A percentile compares a stretch with the other conserved stretches of the same genome.
Conservation (phyloP, 1,139 yeast genomes). For the Pichia sp. region DNA sequence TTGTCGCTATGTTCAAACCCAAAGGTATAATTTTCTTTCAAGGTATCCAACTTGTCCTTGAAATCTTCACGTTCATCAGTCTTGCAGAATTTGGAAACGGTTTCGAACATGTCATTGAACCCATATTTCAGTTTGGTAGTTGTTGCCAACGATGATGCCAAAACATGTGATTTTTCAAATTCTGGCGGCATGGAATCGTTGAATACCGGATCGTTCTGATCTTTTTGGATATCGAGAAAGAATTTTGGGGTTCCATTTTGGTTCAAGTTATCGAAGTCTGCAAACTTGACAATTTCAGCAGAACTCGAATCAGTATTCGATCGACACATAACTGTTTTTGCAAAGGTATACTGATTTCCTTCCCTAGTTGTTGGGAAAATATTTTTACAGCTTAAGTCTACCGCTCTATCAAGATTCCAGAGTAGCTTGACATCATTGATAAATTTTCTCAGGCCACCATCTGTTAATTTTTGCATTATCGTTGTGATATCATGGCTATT, state of each 20-base stretch:
- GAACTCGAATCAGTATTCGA: neutral
- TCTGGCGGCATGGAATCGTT: conserved; percentile 27
- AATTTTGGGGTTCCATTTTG: conserved; percentile 4
- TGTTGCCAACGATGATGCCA: conserved; percentile 31
- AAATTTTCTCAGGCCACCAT: conserved; percentile 7
- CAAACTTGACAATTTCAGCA: neutral
- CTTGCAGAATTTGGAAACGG: conserved; percentile 35
- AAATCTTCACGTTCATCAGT: conserved; percentile 65
- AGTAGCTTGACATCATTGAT: conserved; percentile 3
- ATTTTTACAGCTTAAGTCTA: conserved; percentile 2
- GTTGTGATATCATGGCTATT: conserved; percentile 3
- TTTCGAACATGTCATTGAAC: conserved; percentile 39
- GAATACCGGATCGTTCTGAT: neutral
- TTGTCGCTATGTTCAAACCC: conserved; percentile 36
- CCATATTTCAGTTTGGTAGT: conserved; percentile 38
- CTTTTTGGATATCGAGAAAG: neutral
- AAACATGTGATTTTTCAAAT: conserved; percentile 1
- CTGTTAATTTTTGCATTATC: conserved; percentile 6
- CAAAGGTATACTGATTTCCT: conserved; percentile 2
- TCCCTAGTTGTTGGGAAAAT: conserved; percentile 10
- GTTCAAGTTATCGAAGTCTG: neutral
- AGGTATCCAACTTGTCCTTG: conserved; percentile 42
- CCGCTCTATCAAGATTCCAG: neutral
- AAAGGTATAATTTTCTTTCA: conserved; percentile 46
- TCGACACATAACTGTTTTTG: conserved; percentile 1